Evolutionary conservation across 306 rosid genomes (phyloP), one percentile per base, ranked within the genome.

Genomic region (Begonia peltatifolia): DNA sequence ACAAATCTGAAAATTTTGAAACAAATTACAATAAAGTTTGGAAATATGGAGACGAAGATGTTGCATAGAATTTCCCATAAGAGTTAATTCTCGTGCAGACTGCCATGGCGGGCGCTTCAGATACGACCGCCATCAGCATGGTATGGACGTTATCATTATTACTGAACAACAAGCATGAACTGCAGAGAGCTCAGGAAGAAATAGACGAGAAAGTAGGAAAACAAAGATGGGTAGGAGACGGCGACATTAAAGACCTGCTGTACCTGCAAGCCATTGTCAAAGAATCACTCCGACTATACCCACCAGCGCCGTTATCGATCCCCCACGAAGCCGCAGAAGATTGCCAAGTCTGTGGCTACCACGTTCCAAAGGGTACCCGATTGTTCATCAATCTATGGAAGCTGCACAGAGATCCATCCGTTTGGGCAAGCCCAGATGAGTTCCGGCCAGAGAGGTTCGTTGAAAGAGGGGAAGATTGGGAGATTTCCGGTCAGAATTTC

Each of bases 271-370:
- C 77, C 48, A 54, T 67, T 38, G 18, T 72, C 11, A 72, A 72
- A 14, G 77, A 72, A 55, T 49, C 69, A 2, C 36, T 72, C 0
- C 64, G 77, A 0, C 0, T 67, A 4, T 47, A 72, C 50, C 77
- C 77, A 3, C 56, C 73, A 0, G 77, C 69, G 6, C 77, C 77
- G 1, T 5, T 72, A 9, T 54, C 73, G 15, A 72, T 69, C 13
- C 46, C 61, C 0, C 77, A 73, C 3, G 73, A 66, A 53, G 77
- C 77, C 56, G 54, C n/a, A 4, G 63, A 72, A 55, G 77, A 63
- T n/a, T 67, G 77, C n/a, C 11, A n/a, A 4, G 12, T 72, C 0
- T 62, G 60, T 0, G 52, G 51, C 11, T 55, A 59, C 42, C 9
- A 10, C 6, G 50, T 73, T 9, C 50, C 67, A 6, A 68, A 51